These are phyloP conservation scores for Passalora sequoiae DNA, from an alignment of 2,329 filamentous ascomycete species.

Conservation along the genomic window DNA sequence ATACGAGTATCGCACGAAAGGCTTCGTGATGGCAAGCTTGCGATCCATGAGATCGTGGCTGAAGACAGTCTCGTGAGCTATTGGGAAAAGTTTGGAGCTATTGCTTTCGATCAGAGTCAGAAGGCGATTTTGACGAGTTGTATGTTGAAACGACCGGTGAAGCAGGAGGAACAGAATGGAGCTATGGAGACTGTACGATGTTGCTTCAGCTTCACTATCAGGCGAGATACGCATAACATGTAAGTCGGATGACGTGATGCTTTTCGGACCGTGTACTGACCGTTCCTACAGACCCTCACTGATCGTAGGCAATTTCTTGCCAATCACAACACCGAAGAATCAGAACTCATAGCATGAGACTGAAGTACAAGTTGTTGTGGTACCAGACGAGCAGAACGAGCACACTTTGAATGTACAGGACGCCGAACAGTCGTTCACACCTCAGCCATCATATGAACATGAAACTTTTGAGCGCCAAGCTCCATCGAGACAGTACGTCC, in stretches of 20 bases:
- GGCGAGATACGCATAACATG: conserved; percentile 94
- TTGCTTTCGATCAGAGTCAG: conserved; percentile 89
- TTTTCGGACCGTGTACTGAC: background rate
- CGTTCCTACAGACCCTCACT: conserved; percentile 68
- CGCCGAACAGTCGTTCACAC: no score
- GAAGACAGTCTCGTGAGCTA: conserved; percentile 94
- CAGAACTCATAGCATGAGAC: conserved; percentile 1
- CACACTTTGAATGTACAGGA: no score
- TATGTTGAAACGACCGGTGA: conserved; percentile 73
- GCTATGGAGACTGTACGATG: conserved; percentile 63
- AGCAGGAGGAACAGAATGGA: conserved; percentile 33
- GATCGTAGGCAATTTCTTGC: conserved; percentile 95
- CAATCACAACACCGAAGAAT: conserved; percentile 51
- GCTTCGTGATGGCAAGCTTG: conserved; percentile 86
- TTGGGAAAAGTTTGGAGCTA: conserved; percentile 98
- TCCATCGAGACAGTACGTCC: no score
- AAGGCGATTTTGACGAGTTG: conserved; percentile 95
- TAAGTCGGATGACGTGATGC: conserved; percentile 54
- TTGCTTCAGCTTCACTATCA: conserved; percentile 96
- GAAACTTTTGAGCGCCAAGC: no score
- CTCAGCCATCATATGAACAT: no score
- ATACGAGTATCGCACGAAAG: conserved; percentile 89
- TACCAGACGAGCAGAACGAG: no score
- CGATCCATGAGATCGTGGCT: conserved; percentile 90
- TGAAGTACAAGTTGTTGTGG: no score